Evolutionary conservation across 768 basidiomycete genomes (phyloP), one percentile per base, ranked within the genome.

Genomic region (Exidia glandulosa): DNA sequence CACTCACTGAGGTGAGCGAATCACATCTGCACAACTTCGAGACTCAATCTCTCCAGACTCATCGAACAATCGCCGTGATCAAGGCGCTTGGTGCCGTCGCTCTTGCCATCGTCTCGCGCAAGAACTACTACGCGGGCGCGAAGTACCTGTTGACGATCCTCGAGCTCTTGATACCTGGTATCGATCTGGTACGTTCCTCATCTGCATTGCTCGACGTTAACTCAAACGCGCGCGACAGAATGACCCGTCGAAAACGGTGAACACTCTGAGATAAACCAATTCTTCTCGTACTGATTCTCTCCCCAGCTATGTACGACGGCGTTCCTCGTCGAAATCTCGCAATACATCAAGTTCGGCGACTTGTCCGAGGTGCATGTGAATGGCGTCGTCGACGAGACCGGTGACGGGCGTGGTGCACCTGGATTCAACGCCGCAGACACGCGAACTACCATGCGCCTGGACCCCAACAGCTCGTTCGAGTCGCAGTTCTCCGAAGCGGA

Each of bases 61-160:
- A 92, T 63, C 77, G 92, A 56, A 94, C 90, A 0, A 80, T 87
- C 50, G 86, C 92, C 9, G 85, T 90, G 30, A 91, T 94, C 69
- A 90, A 90, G 63, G 89, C 89, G 2, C 77, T 94, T 7, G 84
- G 87, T 32, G 87, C 88, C 45, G 76, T 90, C n/a, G 84, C 86
- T 9, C 85, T 87, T 27, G 84, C 90, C 3, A 78, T 95, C 37
- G 81, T 88, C n/a, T 88, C 85, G 37, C 81, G 91, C 2, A 75
- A 84, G 23, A 80, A 90, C 13, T 90, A 90, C 72, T 87, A 89
- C 63, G 78, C 82, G 5, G 91, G 92, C 14, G 90, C 88, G 2
- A 90, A 90, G 68, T 81, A 90, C 69, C 78, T 95, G 12, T 75
- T 89, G 12, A 83, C 86, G 3, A 84, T 94, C 48, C 77, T 95